phyloP scores from a whole-genome alignment of 1,139 yeast species.

The Yamadazyma spencermartinsiae region DNA sequence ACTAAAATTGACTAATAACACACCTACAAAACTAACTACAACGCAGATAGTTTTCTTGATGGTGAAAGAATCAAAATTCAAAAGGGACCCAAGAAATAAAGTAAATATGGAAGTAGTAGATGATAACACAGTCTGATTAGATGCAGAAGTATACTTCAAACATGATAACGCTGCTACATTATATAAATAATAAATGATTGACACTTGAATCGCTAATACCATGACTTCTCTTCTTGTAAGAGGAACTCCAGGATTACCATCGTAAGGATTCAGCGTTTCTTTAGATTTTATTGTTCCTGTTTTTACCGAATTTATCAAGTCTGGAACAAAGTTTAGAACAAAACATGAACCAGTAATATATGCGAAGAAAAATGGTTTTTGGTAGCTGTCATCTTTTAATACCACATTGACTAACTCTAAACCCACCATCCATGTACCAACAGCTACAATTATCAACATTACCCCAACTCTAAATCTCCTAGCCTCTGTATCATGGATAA shows the following conservation, averaged over 20 bases:
- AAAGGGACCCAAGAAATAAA: slow-evolving; percentile 40
- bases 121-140: slow-evolving; percentile 52
- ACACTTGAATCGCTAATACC: slow-evolving; percentile 37
- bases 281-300: neutral
- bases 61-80: slow-evolving; percentile 44
- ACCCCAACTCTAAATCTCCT: slow-evolving; percentile 45
- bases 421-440: slow-evolving; percentile 50
- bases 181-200: slow-evolving; percentile 44
- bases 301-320: slow-evolving; percentile 14
- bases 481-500: slow-evolving; percentile 47
- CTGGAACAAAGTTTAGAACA: slow-evolving; percentile 45
- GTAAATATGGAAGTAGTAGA: slow-evolving; percentile 56
- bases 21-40: slow-evolving; percentile 46
- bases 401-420: slow-evolving; percentile 50
- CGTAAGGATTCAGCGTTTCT: slow-evolving; percentile 1
- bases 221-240: slow-evolving; percentile 33
- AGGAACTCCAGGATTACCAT: slow-evolving; percentile 12
- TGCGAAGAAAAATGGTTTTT: slow-evolving; percentile 50
- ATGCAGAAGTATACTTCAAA: slow-evolving; percentile 52
- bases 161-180: slow-evolving; percentile 42
- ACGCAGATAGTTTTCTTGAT: slow-evolving; percentile 46
- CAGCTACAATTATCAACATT: slow-evolving; percentile 38
- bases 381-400: slow-evolving; percentile 47
- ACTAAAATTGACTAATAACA: slow-evolving; percentile 45
- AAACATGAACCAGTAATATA: slow-evolving; percentile 50